Evolutionary conservation across 495 filamentous ascomycete genomes (phyloP).

Genomic region (Xylaria scruposa): DNA sequence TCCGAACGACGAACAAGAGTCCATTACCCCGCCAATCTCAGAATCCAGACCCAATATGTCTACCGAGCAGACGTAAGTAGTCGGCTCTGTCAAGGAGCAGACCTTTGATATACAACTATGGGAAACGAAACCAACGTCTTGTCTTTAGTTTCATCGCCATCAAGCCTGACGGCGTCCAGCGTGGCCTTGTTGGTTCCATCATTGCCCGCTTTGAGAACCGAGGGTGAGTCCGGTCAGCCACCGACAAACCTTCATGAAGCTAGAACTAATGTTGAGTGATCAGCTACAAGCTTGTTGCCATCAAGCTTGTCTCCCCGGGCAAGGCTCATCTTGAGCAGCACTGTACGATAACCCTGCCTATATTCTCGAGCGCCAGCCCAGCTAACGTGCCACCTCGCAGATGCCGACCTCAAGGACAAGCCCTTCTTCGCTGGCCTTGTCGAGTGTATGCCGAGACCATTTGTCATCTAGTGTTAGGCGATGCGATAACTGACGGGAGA

Average conservation of each 20-base stretch:
- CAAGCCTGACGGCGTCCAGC: slow-evolving; percentile 99
- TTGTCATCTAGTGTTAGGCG: not conserved
- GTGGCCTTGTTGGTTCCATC: slow-evolving; percentile 10
- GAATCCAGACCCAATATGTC: slow-evolving; percentile 72
- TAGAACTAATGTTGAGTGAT: slow-evolving; percentile 33
- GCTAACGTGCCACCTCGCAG: slow-evolving; percentile 49
- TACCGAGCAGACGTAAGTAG: slow-evolving; percentile 88
- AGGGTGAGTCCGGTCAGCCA: slow-evolving; percentile 62
- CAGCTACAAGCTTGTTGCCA: slow-evolving; percentile 95
- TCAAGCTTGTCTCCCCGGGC: slow-evolving; percentile 89
- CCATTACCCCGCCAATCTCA: slow-evolving; percentile 43
- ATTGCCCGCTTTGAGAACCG: slow-evolving; percentile 84
- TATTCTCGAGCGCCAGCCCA: slow-evolving; percentile 17
- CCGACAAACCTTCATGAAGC: not conserved
- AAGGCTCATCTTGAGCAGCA: slow-evolving; percentile 97
- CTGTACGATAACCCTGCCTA: slow-evolving; percentile 57
- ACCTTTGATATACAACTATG: slow-evolving; percentile 12
- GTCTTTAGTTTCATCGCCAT: slow-evolving; percentile 90
- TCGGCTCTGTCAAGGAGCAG: not conserved
- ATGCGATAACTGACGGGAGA: not conserved
- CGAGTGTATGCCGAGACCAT: slow-evolving; percentile 64
- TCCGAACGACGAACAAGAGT: slow-evolving; percentile 44
- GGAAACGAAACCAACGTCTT: slow-evolving; percentile 54
- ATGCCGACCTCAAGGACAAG: slow-evolving; percentile 89
- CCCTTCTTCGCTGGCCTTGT: slow-evolving; percentile 95